These are phyloP conservation scores for Fusarium sp. DNA, from an alignment of 2,329 filamentous ascomycete species.

Conservation along the genomic window DNA sequence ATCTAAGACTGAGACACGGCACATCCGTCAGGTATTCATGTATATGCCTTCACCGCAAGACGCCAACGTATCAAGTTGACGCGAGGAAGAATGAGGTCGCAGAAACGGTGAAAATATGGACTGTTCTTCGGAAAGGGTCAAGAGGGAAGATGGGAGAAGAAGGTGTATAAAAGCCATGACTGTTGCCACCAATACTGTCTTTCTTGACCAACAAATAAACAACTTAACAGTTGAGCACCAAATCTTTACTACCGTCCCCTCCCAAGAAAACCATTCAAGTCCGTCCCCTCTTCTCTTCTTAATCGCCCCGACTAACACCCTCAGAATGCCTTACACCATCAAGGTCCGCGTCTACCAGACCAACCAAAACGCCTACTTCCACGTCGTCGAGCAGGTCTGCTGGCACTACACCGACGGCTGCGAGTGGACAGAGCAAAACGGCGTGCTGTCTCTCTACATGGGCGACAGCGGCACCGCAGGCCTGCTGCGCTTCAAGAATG, in stretches of 20 bases:
- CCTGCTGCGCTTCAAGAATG: conserved; percentile 36
- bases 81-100: too few species aligned
- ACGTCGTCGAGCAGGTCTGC: conserved; percentile 26
- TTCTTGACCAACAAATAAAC: background rate
- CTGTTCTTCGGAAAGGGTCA: fast-evolving
- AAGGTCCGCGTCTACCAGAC: conserved; percentile 37
- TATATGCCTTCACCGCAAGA: background rate
- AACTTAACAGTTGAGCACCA: background rate
- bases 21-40: background rate
- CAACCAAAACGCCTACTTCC: conserved; percentile 34
- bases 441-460: conserved; percentile 20
- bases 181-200: fast-evolving
- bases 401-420: conserved; percentile 36
- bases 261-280: background rate
- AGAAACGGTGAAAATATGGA: too few species aligned
- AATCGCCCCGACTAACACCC: background rate
- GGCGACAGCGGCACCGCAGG: conserved; percentile 30
- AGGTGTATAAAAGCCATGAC: background rate
- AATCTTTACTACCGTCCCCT: fast-evolving
- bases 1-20: background rate
- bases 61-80: too few species aligned
- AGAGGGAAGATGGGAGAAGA: fast-evolving
- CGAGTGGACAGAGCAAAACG: conserved; percentile 21
- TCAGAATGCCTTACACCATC: conserved; percentile 33
- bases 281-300: fast-evolving